phyloP scores from a whole-genome alignment of 2,329 filamentous ascomycete species.

The Septoria petroselini region DNA sequence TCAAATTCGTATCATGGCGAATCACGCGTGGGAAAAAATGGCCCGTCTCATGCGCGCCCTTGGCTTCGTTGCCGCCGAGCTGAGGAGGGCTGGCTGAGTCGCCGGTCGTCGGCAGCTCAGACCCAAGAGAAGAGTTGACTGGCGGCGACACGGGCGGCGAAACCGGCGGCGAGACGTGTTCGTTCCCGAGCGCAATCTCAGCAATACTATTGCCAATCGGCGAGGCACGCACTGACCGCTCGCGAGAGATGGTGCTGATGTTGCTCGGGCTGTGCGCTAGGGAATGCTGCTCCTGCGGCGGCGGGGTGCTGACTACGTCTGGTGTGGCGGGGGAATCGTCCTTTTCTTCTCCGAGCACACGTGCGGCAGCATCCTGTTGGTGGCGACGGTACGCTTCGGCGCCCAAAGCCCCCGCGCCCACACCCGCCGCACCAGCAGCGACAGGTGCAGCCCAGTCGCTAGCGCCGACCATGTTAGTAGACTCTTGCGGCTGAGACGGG shows the following conservation, averaged over 20 bases:
- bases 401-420: slow-evolving; percentile 40
- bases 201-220: slow-evolving; percentile 10
- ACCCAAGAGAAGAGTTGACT: not conserved
- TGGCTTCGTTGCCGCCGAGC: slow-evolving; percentile 36
- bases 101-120: too few species aligned
- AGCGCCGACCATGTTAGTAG: too few species aligned
- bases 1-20: slow-evolving; percentile 48
- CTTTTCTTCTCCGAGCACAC: slow-evolving; percentile 3
- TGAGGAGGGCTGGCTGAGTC: not conserved
- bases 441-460: slow-evolving; percentile 55
- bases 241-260: slow-evolving; percentile 11
- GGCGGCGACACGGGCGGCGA: slow-evolving; percentile 1
- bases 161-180: not conserved
- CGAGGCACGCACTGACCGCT: slow-evolving; percentile 5
- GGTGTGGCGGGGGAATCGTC: slow-evolving; percentile 1
- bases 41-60: slow-evolving; percentile 37
- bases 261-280: slow-evolving; percentile 3
- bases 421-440: slow-evolving; percentile 43
- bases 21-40: slow-evolving; percentile 51
- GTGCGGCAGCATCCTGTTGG: slow-evolving; percentile 21
- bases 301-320: not conserved
- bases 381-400: slow-evolving; percentile 27
- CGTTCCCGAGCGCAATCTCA: slow-evolving; percentile 7
- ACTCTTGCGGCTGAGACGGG: slow-evolving; percentile 11
- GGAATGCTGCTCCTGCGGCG: not conserved